Evolutionary conservation across 805 yeast species (phyloP), one percentile per base, ranked within the genome.

Genomic region (Ascoidea asiatica): DNA sequence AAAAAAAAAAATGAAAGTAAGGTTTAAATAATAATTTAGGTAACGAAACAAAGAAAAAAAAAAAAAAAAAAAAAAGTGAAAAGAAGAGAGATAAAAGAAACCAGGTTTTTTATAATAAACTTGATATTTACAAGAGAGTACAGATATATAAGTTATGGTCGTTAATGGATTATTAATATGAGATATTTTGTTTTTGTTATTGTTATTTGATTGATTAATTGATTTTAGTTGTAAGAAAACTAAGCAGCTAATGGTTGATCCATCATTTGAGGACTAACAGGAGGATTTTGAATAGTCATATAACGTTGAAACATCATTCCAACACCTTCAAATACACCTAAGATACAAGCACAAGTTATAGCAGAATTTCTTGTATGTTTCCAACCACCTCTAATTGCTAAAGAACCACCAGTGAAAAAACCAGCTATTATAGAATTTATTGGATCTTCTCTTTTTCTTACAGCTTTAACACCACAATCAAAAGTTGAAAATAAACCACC

Each of bases 351-450:
- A 79, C 98, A 92, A 23, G 95, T 84, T 55, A 92, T 88, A 55
- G 97, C 97, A 49, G 95, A 83, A 65, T 88, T 90, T 67, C 97
- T 76, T 43, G 95, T 84, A 63, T 90, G 96, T 69, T 78, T 85
- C 89, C 95, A 87, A 44, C 98, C 98, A 59, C 98, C 98, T 79
- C 98, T 87, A 54, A 92, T 78, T 49, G 97, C 98, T 55, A 92
- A 71, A 19, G 97, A 81, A 56, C 98, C 98, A 73, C 98, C 98
- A 40, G 95, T 89, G 70, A 86, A 86, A 62, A 92, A 88, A 47
- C 98, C 98, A 33, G 97, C 97, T 59, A 90, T 81, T 60, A 92
- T 89, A 52, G 97, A 96, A 62, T 92, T 92, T 85, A 95, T 85
- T 5, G 97, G 95, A 64, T 92, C 98, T 65, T 92, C 98, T 71